phyloP scores from a whole-genome alignment of 148 eudicot species.

The Polygonum aviculare region DNA sequence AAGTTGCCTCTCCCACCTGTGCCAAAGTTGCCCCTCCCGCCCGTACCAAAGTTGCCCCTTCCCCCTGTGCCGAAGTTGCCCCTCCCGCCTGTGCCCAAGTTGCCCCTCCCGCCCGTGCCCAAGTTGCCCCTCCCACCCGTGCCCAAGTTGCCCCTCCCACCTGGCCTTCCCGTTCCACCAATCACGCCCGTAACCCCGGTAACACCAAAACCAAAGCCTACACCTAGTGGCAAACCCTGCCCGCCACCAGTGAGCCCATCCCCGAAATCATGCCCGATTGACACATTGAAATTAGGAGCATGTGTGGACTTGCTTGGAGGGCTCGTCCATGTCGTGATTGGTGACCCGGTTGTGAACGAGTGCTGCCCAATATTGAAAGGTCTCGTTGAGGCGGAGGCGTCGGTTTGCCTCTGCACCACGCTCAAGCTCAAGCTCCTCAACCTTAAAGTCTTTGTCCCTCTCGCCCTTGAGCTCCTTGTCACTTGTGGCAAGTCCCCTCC shows the following conservation, averaged over 20 bases:
- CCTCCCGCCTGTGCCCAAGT: background rate
- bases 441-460: constrained; percentile 52
- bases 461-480: constrained; percentile 80
- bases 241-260: constrained; percentile 23
- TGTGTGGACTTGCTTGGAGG: constrained; percentile 93
- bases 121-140: constrained; percentile 14
- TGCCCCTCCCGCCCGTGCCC: constrained; percentile 2
- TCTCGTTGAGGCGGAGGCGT: constrained; percentile 73
- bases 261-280: constrained; percentile 48
- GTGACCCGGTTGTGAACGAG: constrained; percentile 48
- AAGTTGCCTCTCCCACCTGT: background rate
- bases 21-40: constrained; percentile 1
- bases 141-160: constrained; percentile 12
- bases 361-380: constrained; percentile 75
- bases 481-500: constrained; percentile 91
- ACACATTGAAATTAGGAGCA: constrained; percentile 62
- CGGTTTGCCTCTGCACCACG: constrained; percentile 80
- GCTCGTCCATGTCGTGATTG: constrained; percentile 66
- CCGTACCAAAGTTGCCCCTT: constrained; percentile 9
- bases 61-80: constrained; percentile 6
- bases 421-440: constrained; percentile 67
- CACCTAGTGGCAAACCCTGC: constrained; percentile 26
- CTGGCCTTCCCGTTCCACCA: constrained; percentile 15
- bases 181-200: constrained; percentile 9
- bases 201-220: background rate